Base-by-base conservation (phyloP, 495 filamentous ascomycete species). In the Tuber melanosporum region DNA sequence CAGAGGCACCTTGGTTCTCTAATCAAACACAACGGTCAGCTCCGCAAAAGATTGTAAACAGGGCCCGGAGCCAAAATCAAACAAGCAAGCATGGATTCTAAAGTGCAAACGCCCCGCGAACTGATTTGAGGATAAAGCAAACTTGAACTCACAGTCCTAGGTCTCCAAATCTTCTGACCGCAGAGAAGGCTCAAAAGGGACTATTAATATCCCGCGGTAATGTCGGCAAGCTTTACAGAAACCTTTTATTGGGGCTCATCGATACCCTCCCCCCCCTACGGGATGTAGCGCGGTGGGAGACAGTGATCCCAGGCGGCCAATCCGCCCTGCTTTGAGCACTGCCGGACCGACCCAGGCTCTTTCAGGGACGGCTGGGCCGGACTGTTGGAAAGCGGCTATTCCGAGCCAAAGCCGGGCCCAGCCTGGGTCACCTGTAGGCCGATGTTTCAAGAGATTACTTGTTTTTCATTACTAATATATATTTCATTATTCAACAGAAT, bases 181-280 rank as follows among this genome's bases (percentile, higher is more conserved):
- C 98, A 85, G 88, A 95, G 26, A 99, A 88, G n/a, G n/a, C n/a
- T n/a, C n/a, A n/a, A n/a, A n/a, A n/a, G 4, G 95, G 96, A 83
- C 93, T 95, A 78, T 94, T 91, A 1, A 91, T 90, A 82, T 99
- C 93, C 14, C 89, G 88, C 84, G 98, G 95, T 72, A 87, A 87
- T 41, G 81, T 97, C 94, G 79, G 90, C 92, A 70, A 99, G 89
- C 86, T 95, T 95, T 79, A 99, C 93, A 78, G 97, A 91, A 75
- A 99, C 85, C 19, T 83, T 82, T 76, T 83, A 83, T 17, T 72
- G 79, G 20, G 72, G 78, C 43, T 83, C 75, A 10, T 82, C 70
- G 12, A 83, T 74, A 41, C 76, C 77, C 6, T 44, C 73, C 49
- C 52, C 71, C 45, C 79, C 78, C 39, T 26, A 70, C 77, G 19